Evolutionary conservation across 2,329 filamentous ascomycete species (phyloP).

Genomic region (Fusarium sp.): DNA sequence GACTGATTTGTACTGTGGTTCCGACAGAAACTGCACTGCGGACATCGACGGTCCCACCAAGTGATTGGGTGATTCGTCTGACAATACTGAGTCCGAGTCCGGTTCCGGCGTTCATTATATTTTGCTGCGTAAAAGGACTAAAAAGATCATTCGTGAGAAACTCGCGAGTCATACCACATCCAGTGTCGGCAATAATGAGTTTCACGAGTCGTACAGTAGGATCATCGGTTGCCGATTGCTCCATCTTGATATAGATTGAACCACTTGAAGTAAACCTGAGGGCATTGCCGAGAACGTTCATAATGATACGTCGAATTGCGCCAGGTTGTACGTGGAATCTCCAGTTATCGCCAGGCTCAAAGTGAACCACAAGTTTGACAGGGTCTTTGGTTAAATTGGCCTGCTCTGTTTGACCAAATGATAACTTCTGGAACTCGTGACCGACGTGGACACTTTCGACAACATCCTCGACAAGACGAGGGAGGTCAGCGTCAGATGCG

Average conservation of each 20-base stretch:
- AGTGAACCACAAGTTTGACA: background rate
- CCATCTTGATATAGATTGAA: background rate
- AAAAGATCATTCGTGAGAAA: background rate
- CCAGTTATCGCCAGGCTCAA: background rate
- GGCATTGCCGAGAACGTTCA: background rate
- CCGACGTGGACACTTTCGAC: background rate
- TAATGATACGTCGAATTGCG: background rate
- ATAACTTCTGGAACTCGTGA: background rate
- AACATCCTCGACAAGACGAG: background rate
- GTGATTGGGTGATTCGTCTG: background rate
- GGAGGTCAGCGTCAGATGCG: background rate
- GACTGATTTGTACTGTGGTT: background rate
- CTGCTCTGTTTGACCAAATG: background rate
- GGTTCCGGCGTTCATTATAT: background rate
- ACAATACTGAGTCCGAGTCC: background rate
- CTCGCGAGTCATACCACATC: background rate
- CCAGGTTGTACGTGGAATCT: background rate
- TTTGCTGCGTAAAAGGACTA: conserved; percentile 1
- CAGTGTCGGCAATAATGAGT: background rate
- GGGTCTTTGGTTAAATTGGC: fast-evolving
- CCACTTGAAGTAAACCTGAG: background rate
- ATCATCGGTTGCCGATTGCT: background rate
- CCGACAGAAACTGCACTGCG: background rate
- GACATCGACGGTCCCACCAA: background rate
- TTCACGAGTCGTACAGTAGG: background rate